Evolutionary conservation across 2,329 filamentous ascomycete genomes (phyloP), one percentile per base, ranked within the genome.

Genomic region (Diaporthe ampelina): DNA sequence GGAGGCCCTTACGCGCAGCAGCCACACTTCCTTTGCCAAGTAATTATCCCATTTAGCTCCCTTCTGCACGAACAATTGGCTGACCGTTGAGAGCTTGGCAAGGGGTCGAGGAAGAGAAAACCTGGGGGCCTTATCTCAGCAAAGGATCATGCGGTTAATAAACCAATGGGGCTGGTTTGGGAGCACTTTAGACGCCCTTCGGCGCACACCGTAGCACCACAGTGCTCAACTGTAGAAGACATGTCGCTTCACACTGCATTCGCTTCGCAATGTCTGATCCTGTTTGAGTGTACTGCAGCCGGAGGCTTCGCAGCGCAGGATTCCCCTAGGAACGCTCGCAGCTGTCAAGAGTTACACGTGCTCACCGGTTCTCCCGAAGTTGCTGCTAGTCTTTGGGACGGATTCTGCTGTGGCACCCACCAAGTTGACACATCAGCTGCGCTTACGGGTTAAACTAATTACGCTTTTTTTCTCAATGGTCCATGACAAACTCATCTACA

Each of bases 361-460:
- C 35, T 40, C 32, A 26, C 35, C 57, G 21, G 35, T 21, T 40
- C 24, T 4, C 35, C n/a, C 9, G 11, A 11, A 24, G 56, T 21
- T 15, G 13, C 13, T 45, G 15, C 43, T 19, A 11, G 13, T 13
- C 13, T 4, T 21, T 37, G 29, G 19, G 32, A 58, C 8, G 26
- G 35, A 59, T 59, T 59, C 57, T 40, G 57, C n/a, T 40, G 57
- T 40, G 21, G 21, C 5, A 59, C 35, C 57, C 35, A 59, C 56
- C 29, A 37, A 13, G 1, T 24, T 40, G 26, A 40, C 17, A 13
- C n/a, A 13, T 7, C 1, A 40, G 24, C 17, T 40, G 35, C 21
- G n/a, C 29, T 24, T 10, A 58, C 4, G 32, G 32, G 17, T n/a
- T 24, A 48, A 48, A 48, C 24, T n/a, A 2, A 21, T 37, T 15